Evolutionary conservation across 2,329 filamentous ascomycete genomes (phyloP).

Genomic region (Penicillium hordei): DNA sequence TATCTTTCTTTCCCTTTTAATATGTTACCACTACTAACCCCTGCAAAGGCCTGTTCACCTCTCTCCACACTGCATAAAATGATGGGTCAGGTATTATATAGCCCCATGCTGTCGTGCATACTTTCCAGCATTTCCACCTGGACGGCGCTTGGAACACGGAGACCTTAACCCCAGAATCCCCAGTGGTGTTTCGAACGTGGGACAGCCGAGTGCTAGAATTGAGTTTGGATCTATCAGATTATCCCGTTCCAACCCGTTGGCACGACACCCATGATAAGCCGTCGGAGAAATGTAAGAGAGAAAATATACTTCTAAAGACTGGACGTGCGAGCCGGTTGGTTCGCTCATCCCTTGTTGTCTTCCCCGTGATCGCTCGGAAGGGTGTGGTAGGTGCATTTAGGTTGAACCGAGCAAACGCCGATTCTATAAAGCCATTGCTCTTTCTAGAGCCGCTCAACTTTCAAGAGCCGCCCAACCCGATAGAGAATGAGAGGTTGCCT

Average conservation of each 20-base stretch:
- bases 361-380: not conserved
- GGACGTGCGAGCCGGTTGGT: not conserved
- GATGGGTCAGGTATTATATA: conserved; percentile 9
- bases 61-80: conserved; percentile 13
- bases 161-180: conserved; percentile 11
- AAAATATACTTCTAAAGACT: not conserved
- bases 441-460: not conserved
- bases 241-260: not conserved
- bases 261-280: conserved; percentile 3
- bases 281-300: conserved; percentile 5
- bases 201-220: conserved; percentile 1
- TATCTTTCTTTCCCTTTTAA: not conserved
- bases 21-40: not conserved
- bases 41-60: not conserved
- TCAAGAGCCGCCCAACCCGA: not conserved
- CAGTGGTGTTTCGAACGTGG: conserved; percentile 6
- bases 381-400: no score
- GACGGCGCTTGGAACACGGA: conserved; percentile 12
- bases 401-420: not conserved
- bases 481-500: not conserved
- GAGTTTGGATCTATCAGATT: conserved; percentile 20
- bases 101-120: conserved; percentile 19
- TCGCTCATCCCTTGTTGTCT: not conserved
- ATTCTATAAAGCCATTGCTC: not conserved
- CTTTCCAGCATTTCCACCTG: conserved; percentile 6